Base-by-base conservation (phyloP, 2,329 filamentous ascomycete genomes). In the Pestalotiopsis sp. region DNA sequence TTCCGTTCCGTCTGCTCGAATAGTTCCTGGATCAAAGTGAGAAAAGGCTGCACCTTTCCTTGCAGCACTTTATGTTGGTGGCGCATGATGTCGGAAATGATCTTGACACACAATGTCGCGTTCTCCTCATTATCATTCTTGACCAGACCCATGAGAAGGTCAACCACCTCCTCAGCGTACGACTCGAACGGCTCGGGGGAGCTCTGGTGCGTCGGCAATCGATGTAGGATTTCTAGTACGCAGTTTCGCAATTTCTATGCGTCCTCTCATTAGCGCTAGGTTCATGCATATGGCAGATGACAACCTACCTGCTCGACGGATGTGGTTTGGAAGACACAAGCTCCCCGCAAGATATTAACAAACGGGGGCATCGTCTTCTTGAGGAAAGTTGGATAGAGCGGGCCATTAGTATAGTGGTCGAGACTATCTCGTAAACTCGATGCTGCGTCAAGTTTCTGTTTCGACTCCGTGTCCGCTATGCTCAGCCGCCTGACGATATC, bases 71-170 rank as follows among this genome's bases (percentile, higher is more conserved):
- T 97, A 68, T 91, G 89, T 81, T 98, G 95, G 78, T 97, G 94
- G 63, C 96, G 91, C 87, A 97, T 94, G 72, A 98, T 91, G 78
- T 99, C 96, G 84, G 97, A 98, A 65, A 97, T 94, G 14, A 95
- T 97, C 85, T 99, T 99, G 83, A 99, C 94, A 79, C 95, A 98
- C 71, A 99, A 84, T n/a, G 97, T 94, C 2, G 95, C 96, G 85
- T 99, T 99, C 72, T 99, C 96, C 82, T 99, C 96, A 76, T 99
- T 99, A 81, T 99, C 96, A 57, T 90, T 92, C 74, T 92, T 91
- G 69, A 98, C 94, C 69, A 99, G 84, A 67, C 89, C 88, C 90
- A 98, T 95, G 71, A 98, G 87, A 73, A 97, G 87, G 77, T 98
- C 95, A 69, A 98, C 94, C 70, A 97, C 91, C 78, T 97, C 94